Conservation (phyloP, 2,329 filamentous ascomycete species). For the Pezicula carpinea region DNA sequence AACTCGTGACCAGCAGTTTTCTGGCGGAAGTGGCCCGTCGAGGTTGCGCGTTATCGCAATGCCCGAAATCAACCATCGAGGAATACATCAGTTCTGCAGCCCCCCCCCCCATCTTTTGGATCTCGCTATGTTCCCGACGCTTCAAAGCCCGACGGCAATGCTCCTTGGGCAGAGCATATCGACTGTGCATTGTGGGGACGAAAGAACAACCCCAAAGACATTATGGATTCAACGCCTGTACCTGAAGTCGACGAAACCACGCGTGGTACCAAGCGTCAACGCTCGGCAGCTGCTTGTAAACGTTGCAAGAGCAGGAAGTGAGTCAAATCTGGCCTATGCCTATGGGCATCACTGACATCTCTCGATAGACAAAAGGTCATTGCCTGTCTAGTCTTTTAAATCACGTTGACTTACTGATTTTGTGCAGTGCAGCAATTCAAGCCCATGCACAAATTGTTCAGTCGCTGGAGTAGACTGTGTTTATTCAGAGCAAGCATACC, state of each 20-base stretch:
- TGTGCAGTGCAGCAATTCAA: background rate
- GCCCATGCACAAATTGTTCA: slow-evolving; percentile 1
- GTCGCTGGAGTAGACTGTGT: background rate
- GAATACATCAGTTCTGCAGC: too few relatives aligned
- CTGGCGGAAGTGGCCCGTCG: too few relatives aligned
- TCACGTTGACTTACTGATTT: background rate
- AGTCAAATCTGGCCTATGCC: background rate
- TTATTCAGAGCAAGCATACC: background rate
- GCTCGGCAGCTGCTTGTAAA: background rate
- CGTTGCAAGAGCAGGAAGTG: background rate
- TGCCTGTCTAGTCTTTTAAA: too few relatives aligned
- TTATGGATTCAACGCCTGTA: background rate
- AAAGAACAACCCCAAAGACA: background rate
- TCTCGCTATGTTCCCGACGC: too few relatives aligned
- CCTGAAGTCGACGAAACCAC: background rate
- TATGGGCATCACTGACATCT: background rate
- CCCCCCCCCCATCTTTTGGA: too few relatives aligned
- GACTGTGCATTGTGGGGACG: background rate
- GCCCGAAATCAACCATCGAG: too few relatives aligned
- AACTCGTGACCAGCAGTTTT: too few relatives aligned
- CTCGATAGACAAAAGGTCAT: background rate
- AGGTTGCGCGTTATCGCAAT: too few relatives aligned
- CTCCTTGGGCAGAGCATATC: background rate
- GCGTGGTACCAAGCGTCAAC: background rate
- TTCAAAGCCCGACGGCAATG: background rate